Base-by-base conservation (phyloP, 2,329 filamentous ascomycete genomes). In the Exophiala lecanii-corni region DNA sequence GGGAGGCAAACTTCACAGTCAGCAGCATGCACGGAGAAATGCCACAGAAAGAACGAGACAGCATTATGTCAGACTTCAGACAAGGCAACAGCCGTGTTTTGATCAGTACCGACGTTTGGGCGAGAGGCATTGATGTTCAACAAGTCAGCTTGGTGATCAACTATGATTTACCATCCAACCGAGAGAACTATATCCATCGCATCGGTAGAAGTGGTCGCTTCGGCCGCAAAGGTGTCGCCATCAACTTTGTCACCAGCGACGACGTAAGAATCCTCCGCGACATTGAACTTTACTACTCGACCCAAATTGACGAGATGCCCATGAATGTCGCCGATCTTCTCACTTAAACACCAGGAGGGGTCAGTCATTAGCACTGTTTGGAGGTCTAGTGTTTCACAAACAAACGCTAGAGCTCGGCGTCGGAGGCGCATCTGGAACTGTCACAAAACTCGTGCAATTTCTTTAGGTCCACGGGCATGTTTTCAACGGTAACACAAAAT, bases 1-100 rank as follows among this genome's bases (percentile, higher is more conserved):
- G 89, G 53, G 92, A 96, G 66, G 88, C 89, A 59, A 96, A 98
- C 72, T 98, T 98, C 67, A 98, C 92, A 0, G 92, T 98, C 55
- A 94, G 86, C 58, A 91, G 86, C 58, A 98, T 98, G 92, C 92
- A 98, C 64, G 92, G 92, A 55, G 92, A 98, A 60, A 98, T 98
- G 92, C 89, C 89, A 17, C 92, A 98, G 66, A 92, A 92, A 70
- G 89, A 97, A 68, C 84, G 92, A 58, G 92, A 98, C 71, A 91
- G 86, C 68, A 98, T 98, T 62, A 98, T 98, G 92, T 87, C 95
- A 65, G 92, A 98, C 62, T 98, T 98, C 73, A 79, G 92, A 55
- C 89, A 95, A 68, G 92, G 91, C 51, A 95, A 95, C 69, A 94
- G 87, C 57, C 82, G 92, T 62, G 92, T 98, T 16, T 74, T 98